These are phyloP conservation scores for Nannizziopsis barbatae DNA, from an alignment of 2,329 filamentous ascomycete species.

Conservation along the genomic window DNA sequence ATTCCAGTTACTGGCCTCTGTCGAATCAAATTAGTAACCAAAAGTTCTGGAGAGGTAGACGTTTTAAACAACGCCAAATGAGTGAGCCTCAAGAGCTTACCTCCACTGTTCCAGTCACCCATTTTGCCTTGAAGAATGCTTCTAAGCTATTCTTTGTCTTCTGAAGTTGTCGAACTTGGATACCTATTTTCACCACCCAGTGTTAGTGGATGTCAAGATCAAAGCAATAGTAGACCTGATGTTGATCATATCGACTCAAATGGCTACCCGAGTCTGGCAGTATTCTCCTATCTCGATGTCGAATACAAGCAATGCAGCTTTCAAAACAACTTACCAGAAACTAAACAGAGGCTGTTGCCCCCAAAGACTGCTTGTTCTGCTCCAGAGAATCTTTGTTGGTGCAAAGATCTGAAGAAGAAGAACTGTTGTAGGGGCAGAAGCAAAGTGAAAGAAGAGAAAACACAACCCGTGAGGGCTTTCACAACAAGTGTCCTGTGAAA, in stretches of 20 bases:
- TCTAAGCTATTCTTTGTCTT: background rate
- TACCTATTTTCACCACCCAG: background rate
- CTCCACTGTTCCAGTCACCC: conserved; percentile 5
- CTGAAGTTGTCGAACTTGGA: background rate
- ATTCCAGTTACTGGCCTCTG: background rate
- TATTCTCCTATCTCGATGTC: too few relatives aligned
- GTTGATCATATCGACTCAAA: too few relatives aligned
- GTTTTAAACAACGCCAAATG: too few relatives aligned
- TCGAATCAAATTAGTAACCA: too few relatives aligned
- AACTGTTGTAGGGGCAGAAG: background rate
- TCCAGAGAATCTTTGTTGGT: background rate
- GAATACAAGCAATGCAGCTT: background rate
- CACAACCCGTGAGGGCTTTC: background rate
- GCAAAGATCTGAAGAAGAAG: background rate
- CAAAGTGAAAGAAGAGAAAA: background rate
- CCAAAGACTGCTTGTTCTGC: background rate
- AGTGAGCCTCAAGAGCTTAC: background rate
- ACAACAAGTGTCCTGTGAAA: background rate
- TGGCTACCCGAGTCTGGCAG: too few relatives aligned
- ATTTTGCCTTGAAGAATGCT: background rate
- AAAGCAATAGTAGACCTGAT: background rate
- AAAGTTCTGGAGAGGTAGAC: too few relatives aligned
- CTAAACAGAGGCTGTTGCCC: too few relatives aligned
- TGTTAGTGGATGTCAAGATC: background rate
- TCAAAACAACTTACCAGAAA: background rate